These are phyloP conservation scores for Penicillium sp. DNA, from an alignment of 2,329 filamentous ascomycete species.

Conservation along the genomic window DNA sequence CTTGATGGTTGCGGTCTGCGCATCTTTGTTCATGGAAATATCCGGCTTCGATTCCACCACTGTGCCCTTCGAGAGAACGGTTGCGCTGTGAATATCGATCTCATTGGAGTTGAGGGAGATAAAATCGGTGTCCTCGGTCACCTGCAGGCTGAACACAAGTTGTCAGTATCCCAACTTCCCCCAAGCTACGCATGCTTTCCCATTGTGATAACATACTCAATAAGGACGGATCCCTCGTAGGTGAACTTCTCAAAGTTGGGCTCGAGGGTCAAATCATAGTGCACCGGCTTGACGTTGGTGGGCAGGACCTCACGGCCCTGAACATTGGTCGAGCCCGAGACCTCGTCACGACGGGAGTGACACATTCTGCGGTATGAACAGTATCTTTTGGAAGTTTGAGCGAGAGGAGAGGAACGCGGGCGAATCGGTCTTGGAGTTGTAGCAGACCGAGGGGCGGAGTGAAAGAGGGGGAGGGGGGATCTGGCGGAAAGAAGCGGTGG, in stretches of 20 bases:
- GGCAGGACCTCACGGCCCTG: constrained; percentile 81
- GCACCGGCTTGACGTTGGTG: constrained; percentile 83
- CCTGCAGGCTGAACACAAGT: constrained; percentile 61
- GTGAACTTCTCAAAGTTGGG: constrained; percentile 85
- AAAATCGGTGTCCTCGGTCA: constrained; percentile 77
- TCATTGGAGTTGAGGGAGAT: constrained; percentile 87
- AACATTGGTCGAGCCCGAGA: constrained; percentile 58
- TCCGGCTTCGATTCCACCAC: constrained; percentile 62
- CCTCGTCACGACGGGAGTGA: constrained; percentile 63
- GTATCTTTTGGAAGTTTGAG: constrained; percentile 50
- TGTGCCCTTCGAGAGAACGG: constrained; percentile 60
- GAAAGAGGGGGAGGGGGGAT: constrained; percentile 28
- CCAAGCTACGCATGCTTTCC: background rate
- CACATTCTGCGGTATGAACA: constrained; percentile 78
- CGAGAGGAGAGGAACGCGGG: constrained; percentile 27
- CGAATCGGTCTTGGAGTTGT: constrained; percentile 21
- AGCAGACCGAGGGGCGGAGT: constrained; percentile 26
- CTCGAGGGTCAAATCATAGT: constrained; percentile 90
- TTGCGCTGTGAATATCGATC: constrained; percentile 74
- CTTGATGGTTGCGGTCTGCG: constrained; percentile 77
- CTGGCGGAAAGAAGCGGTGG: constrained; percentile 35
- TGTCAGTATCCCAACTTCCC: constrained; percentile 5
- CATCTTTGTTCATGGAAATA: constrained; percentile 72
- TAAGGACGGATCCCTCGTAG: constrained; percentile 79
- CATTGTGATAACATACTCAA: constrained; percentile 60